These are phyloP conservation scores for Anthostomella pinea DNA, from an alignment of 2,329 filamentous ascomycete genomes.

Conservation along the genomic window DNA sequence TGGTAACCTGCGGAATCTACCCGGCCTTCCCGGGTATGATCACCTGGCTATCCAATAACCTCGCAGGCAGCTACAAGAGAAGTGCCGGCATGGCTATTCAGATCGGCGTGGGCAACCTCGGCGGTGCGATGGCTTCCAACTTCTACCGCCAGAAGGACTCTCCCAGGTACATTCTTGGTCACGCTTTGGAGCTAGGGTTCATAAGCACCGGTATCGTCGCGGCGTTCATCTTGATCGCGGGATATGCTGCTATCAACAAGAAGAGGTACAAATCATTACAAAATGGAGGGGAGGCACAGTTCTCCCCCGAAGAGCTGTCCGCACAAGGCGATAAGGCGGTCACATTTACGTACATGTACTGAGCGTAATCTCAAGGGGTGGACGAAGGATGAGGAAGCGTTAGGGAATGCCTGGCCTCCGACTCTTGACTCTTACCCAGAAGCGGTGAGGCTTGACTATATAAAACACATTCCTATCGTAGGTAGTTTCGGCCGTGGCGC, in stretches of 20 bases:
- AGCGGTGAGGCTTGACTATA: no score
- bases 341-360: slow-evolving; percentile 61
- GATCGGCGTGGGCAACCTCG: slow-evolving; percentile 59
- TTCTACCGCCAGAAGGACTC: slow-evolving; percentile 58
- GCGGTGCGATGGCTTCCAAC: slow-evolving; percentile 66
- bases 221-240: slow-evolving; percentile 40
- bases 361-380: slow-evolving; percentile 7
- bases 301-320: slow-evolving; percentile 50
- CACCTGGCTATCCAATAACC: slow-evolving; percentile 76
- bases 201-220: slow-evolving; percentile 45
- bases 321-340: slow-evolving; percentile 59
- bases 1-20: slow-evolving; percentile 76
- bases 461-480: no score
- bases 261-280: slow-evolving; percentile 48
- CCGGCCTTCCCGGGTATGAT: slow-evolving; percentile 77
- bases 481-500: no score
- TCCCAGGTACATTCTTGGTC: slow-evolving; percentile 49
- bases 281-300: slow-evolving; percentile 40
- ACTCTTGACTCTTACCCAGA: no score
- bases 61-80: slow-evolving; percentile 64
- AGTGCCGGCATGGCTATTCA: slow-evolving; percentile 63
- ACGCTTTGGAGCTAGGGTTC: slow-evolving; percentile 50
- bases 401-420: no score
- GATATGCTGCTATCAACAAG: slow-evolving; percentile 58
- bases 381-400: not conserved